A percentile compares a stretch with the other conserved stretches of the same genome.
phyloP scores from a whole-genome alignment of 2,329 filamentous ascomycete genomes.

The Hypoxylon sp. region DNA sequence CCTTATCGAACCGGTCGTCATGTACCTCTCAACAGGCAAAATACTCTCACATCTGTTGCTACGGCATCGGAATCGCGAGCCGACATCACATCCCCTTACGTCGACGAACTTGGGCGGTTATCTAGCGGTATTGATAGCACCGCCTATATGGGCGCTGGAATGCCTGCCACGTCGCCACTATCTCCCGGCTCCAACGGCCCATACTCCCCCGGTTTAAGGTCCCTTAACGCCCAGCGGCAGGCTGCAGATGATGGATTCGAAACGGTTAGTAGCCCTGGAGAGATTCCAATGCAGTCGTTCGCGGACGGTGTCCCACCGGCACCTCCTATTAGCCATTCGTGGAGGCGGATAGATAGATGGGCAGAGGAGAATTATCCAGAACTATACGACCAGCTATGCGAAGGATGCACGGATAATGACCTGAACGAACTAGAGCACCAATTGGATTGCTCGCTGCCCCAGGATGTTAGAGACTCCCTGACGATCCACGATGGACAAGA shows the following conservation, averaged over 20 bases:
- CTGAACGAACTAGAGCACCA: slow-evolving; percentile 97
- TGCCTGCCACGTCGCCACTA: slow-evolving; percentile 55
- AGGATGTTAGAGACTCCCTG: slow-evolving; percentile 92
- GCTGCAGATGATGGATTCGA: slow-evolving; percentile 74
- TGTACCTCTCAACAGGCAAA: slow-evolving; percentile 85
- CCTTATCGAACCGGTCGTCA: slow-evolving; percentile 92
- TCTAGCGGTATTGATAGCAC: slow-evolving; percentile 65
- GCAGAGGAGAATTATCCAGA: slow-evolving; percentile 95
- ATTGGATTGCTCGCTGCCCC: slow-evolving; percentile 90
- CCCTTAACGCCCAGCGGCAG: slow-evolving; percentile 75
- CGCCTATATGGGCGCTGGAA: slow-evolving; percentile 69
- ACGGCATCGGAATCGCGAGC: slow-evolving; percentile 90
- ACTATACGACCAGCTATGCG: slow-evolving; percentile 91
- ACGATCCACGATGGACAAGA: slow-evolving; percentile 97
- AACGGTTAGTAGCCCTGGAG: slow-evolving; percentile 74
- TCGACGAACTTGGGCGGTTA: slow-evolving; percentile 73
- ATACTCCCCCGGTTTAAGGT: slow-evolving; percentile 91
- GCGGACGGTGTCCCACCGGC: slow-evolving; percentile 90
- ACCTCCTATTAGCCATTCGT: slow-evolving; percentile 88
- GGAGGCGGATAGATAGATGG: slow-evolving; percentile 95
- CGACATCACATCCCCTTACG: slow-evolving; percentile 83
- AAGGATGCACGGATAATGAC: slow-evolving; percentile 92
- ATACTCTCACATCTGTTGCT: slow-evolving; percentile 86
- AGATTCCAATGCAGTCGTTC: slow-evolving; percentile 98
- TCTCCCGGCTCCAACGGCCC: slow-evolving; percentile 72